Conservation (phyloP, 2,329 filamentous ascomycete genomes). For the Cladosporium sp. region DNA sequence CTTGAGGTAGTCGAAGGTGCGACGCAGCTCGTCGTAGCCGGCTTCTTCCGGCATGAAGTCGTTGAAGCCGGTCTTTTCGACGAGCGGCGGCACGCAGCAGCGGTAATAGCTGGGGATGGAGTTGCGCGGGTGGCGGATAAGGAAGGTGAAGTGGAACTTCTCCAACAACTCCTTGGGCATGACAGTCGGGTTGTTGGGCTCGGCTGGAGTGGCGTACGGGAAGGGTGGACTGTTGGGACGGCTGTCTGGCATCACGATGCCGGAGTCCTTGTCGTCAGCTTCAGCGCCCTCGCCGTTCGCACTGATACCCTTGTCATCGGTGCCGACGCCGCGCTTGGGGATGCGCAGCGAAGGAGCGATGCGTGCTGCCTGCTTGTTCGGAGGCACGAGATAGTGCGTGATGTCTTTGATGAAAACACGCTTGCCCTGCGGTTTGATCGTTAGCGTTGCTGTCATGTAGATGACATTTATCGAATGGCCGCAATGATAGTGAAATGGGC, state of each 20-base stretch:
- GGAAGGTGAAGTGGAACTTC: conserved; percentile 89
- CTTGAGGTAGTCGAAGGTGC: conserved; percentile 80
- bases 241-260: conserved; percentile 30
- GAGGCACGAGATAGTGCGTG: conserved; percentile 83
- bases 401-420: conserved; percentile 98
- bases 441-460: not conserved
- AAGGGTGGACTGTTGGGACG: conserved; percentile 42
- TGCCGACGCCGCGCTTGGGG: conserved; percentile 58
- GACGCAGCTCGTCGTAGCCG: conserved; percentile 83
- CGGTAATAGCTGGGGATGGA: conserved; percentile 93
- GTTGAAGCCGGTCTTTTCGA: conserved; percentile 76
- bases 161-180: conserved; percentile 70
- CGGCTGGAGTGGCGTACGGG: conserved; percentile 55
- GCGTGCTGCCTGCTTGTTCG: conserved; percentile 60
- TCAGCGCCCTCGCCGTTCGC: conserved; percentile 16
- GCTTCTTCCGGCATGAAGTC: conserved; percentile 85
- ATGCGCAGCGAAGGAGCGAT: conserved; percentile 66
- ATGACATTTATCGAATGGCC: too few relatives aligned
- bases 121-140: conserved; percentile 91
- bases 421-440: conserved; percentile 63
- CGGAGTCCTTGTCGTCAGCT: conserved; percentile 25
- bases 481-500: too few relatives aligned
- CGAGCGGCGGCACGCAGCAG: conserved; percentile 85
- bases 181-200: conserved; percentile 78
- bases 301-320: conserved; percentile 35